These are phyloP conservation scores for Phialophora chinensis DNA, from an alignment of 2,329 filamentous ascomycete genomes.

Conservation along the genomic window DNA sequence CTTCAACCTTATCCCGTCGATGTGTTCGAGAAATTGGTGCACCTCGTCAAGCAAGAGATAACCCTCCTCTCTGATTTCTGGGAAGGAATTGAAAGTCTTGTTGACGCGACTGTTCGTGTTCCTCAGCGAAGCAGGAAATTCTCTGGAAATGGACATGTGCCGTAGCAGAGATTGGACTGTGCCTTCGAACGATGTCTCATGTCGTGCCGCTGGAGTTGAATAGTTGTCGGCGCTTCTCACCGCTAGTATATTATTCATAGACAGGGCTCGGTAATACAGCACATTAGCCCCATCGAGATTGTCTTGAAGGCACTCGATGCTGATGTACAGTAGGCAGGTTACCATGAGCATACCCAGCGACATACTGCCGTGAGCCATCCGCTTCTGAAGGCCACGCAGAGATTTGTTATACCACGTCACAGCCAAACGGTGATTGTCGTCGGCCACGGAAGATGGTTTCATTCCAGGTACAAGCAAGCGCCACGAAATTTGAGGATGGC, in stretches of 20 bases:
- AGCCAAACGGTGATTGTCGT: conserved; percentile 23
- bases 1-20: conserved; percentile 11
- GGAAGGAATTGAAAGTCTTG: background rate
- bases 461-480: background rate
- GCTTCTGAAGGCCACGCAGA: conserved; percentile 15
- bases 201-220: background rate
- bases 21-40: conserved; percentile 22
- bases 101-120: background rate
- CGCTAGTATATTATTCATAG: conserved; percentile 1
- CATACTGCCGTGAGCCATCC: conserved; percentile 5
- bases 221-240: background rate
- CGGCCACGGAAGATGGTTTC: background rate
- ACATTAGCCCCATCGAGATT: conserved; percentile 17
- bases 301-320: conserved; percentile 29
- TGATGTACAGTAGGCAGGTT: conserved; percentile 30
- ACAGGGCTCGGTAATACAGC: conserved; percentile 26
- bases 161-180: conserved; percentile 17
- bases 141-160: conserved; percentile 23
- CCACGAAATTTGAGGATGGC: conserved; percentile 20
- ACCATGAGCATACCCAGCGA: conserved; percentile 16
- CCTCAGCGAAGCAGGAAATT: conserved; percentile 6
- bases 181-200: background rate
- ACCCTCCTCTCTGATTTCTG: conserved; percentile 20
- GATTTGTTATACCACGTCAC: conserved; percentile 27
- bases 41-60: conserved; percentile 19